phyloP scores from a whole-genome alignment of 495 filamentous ascomycete species.

The Annulohypoxylon moriforme region DNA sequence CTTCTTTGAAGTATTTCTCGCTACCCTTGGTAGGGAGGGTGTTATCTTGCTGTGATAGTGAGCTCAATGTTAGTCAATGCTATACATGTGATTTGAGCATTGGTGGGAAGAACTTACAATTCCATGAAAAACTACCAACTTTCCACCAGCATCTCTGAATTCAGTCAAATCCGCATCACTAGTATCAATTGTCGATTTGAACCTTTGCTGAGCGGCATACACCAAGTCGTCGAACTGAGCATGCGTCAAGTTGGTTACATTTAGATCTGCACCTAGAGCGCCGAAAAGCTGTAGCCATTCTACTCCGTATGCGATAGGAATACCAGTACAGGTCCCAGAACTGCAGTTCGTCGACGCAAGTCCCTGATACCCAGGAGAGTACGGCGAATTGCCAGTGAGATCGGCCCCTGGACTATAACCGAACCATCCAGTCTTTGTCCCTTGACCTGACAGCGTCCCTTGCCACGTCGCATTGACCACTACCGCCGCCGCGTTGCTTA shows the following conservation, averaged over 20 bases:
- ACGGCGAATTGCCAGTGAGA: neutral
- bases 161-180: neutral
- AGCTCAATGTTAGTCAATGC: neutral
- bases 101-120: neutral
- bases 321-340: neutral
- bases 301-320: neutral
- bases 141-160: conserved; percentile 4
- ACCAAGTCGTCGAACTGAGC: neutral
- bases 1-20: conserved; percentile 40
- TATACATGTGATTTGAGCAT: neutral
- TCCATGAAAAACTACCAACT: neutral
- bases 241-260: neutral
- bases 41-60: neutral
- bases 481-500: neutral
- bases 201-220: neutral
- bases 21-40: conserved; percentile 33
- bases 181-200: neutral
- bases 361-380: neutral
- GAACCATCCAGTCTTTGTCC: neutral
- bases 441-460: neutral
- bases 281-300: neutral
- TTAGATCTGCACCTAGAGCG: neutral
- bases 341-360: neutral
- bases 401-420: neutral
- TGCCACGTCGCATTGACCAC: neutral